Percentiles rank a stretch among this genome's conserved stretches.
Conservation (phyloP, 1,139 yeast genomes). For the Protomyces inundatus region DNA sequence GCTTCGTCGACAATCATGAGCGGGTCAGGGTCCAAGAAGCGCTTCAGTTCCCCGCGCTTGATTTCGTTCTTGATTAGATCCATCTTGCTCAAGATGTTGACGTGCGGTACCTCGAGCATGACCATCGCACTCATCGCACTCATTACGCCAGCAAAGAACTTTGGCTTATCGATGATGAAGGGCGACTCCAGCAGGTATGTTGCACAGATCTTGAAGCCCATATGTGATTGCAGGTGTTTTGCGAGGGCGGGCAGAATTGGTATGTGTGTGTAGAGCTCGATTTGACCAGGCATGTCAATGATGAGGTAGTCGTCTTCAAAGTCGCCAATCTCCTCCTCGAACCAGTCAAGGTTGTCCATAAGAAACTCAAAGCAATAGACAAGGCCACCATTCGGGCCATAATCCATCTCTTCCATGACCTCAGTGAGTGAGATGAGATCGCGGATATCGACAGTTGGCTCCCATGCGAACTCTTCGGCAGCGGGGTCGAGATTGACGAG, state of each 20-base stretch:
- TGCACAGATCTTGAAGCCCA: constrained; percentile 86
- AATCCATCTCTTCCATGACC: constrained; percentile 70
- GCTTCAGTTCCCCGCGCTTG: constrained; percentile 67
- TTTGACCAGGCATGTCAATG: constrained; percentile 98
- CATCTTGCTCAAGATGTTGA: constrained; percentile 62
- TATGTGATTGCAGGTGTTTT: constrained; percentile 67
- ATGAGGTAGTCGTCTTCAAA: constrained; percentile 77
- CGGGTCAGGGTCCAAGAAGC: constrained; percentile 89
- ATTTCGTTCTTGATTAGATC: constrained; percentile 72
- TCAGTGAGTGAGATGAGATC: constrained; percentile 85
- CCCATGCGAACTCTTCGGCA: constrained; percentile 87
- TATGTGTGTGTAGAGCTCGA: constrained; percentile 88
- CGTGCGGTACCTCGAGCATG: constrained; percentile 85
- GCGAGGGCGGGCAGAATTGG: constrained; percentile 88
- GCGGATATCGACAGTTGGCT: constrained; percentile 86
- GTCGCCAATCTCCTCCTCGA: constrained; percentile 61
- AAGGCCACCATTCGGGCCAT: constrained; percentile 95
- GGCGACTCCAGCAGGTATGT: constrained; percentile 91
- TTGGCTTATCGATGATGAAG: constrained; percentile 79
- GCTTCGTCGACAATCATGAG: constrained; percentile 54
- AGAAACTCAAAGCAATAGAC: constrained; percentile 87
- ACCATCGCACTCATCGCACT: constrained; percentile 99
- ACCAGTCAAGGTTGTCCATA: constrained; percentile 86
- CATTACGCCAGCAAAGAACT: constrained; percentile 90
- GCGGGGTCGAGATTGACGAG: constrained; percentile 96